phyloP scores from a whole-genome alignment of 2,329 filamentous ascomycete genomes.

The Chaetomiaceae sp. region DNA sequence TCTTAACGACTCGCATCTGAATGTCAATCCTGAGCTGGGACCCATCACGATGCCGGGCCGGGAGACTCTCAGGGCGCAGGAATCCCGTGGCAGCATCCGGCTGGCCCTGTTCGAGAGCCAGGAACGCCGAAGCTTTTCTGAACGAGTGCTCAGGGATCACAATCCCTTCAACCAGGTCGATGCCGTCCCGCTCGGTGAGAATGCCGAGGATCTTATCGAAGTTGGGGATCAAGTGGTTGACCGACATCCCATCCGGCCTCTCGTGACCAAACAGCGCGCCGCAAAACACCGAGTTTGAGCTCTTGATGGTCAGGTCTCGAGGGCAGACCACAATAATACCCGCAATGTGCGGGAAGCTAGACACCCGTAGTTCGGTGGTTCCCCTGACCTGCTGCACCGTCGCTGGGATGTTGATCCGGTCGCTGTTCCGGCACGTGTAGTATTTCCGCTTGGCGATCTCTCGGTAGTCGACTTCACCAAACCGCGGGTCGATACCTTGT shows the following conservation, averaged over 20 bases:
- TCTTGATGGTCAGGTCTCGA: slow-evolving; percentile 71
- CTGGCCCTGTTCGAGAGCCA: slow-evolving; percentile 77
- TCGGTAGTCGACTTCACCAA: slow-evolving; percentile 71
- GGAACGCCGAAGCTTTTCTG: slow-evolving; percentile 76
- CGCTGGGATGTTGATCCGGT: slow-evolving; percentile 76
- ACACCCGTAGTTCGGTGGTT: slow-evolving; percentile 71
- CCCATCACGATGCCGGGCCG: slow-evolving; percentile 83
- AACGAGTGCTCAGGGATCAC: slow-evolving; percentile 96
- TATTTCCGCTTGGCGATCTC: slow-evolving; percentile 67
- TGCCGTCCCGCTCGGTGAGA: slow-evolving; percentile 79
- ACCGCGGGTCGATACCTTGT: slow-evolving; percentile 64
- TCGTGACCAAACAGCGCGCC: slow-evolving; percentile 87
- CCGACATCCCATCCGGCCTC: slow-evolving; percentile 71
- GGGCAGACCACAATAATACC: slow-evolving; percentile 93
- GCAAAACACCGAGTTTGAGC: slow-evolving; percentile 92
- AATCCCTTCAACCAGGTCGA: slow-evolving; percentile 84
- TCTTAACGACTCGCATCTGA: slow-evolving; percentile 94
- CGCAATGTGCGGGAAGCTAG: slow-evolving; percentile 94
- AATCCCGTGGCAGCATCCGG: slow-evolving; percentile 75
- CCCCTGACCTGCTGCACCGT: slow-evolving; percentile 69
- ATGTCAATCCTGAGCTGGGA: slow-evolving; percentile 90
- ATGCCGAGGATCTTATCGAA: slow-evolving; percentile 81
- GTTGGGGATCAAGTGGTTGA: slow-evolving; percentile 76
- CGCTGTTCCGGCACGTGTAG: slow-evolving; percentile 78
- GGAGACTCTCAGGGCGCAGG: slow-evolving; percentile 75